These are phyloP conservation scores for Yamagishiella unicocca DNA, from an alignment of 139 green algal genomes.

Conservation along the genomic window DNA sequence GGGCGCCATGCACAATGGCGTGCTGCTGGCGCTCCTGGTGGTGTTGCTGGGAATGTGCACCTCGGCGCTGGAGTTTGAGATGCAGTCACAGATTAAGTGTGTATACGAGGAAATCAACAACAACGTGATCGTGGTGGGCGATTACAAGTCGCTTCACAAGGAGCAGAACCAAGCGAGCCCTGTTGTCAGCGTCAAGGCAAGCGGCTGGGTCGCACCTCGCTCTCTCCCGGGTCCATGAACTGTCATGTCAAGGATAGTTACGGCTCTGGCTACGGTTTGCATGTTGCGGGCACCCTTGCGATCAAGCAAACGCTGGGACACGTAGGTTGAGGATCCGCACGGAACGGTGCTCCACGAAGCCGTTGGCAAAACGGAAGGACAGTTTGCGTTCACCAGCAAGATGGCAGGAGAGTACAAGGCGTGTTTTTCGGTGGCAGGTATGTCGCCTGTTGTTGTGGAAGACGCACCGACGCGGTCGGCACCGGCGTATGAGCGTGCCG, in stretches of 20 bases:
- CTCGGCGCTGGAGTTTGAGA: slow-evolving; percentile 67
- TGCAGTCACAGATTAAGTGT: slow-evolving; percentile 64
- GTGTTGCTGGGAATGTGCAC: background rate
- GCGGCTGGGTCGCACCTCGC: slow-evolving; percentile 32
- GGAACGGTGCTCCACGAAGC: slow-evolving; percentile 37
- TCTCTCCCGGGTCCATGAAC: too few species aligned
- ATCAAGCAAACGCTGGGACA: too few species aligned
- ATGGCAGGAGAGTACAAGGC: slow-evolving; percentile 88
- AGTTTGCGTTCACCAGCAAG: slow-evolving; percentile 89
- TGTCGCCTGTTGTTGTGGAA: slow-evolving; percentile 1
- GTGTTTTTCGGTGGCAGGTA: slow-evolving; percentile 87
- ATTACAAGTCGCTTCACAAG: slow-evolving; percentile 65
- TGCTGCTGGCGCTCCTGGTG: background rate
- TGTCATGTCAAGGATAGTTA: background rate
- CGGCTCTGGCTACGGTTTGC: too few species aligned
- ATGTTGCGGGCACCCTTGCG: too few species aligned
- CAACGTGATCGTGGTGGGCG: slow-evolving; percentile 70
- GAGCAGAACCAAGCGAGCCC: slow-evolving; percentile 36
- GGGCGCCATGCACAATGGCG: background rate
- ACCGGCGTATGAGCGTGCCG: too few species aligned
- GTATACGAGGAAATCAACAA: slow-evolving; percentile 72
- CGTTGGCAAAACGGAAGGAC: slow-evolving; percentile 45
- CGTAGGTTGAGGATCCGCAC: slow-evolving; percentile 51
- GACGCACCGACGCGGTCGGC: background rate
- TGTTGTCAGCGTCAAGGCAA: slow-evolving; percentile 40